Conservation (phyloP, 768 basidiomycete genomes). For the Leccinum arenicola region DNA sequence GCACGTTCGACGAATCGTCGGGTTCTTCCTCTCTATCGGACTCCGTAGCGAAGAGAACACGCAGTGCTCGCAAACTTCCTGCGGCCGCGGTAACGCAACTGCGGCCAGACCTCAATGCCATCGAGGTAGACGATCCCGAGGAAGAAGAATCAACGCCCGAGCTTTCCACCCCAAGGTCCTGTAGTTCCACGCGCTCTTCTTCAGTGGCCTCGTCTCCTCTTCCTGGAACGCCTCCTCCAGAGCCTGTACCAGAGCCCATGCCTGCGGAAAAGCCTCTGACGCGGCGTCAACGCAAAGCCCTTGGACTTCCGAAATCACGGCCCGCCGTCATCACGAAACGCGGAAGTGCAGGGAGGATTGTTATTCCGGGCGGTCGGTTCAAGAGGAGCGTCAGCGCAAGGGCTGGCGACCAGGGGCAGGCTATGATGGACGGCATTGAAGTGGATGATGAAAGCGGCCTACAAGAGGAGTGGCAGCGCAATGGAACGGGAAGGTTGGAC, state of each 20-base stretch:
- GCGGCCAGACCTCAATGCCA: conserved; percentile 16
- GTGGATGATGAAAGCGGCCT: conserved; percentile 33
- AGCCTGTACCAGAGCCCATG: conserved; percentile 16
- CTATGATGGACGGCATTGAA: conserved; percentile 19
- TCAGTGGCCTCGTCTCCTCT: conserved; percentile 36
- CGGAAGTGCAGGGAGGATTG: conserved; percentile 50
- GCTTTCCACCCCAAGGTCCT: conserved; percentile 39
- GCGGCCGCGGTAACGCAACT: conserved; percentile 12
- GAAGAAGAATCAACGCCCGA: conserved; percentile 39
- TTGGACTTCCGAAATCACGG: conserved; percentile 61
- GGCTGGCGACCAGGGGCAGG: conserved; percentile 7
- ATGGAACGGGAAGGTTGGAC: conserved; percentile 70
- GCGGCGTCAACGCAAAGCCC: conserved; percentile 63
- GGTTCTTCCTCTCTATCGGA: conserved; percentile 39
- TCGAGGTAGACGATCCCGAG: conserved; percentile 29
- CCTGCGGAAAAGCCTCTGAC: conserved; percentile 46
- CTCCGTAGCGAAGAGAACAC: conserved; percentile 35
- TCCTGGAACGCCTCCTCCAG: conserved; percentile 34
- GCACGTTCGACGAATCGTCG: conserved; percentile 57
- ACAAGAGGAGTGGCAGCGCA: conserved; percentile 56
- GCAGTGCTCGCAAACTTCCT: conserved; percentile 27
- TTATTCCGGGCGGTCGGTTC: conserved; percentile 60
- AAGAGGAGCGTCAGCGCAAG: conserved; percentile 29
- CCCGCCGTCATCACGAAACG: conserved; percentile 30
- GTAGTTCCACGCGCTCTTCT: conserved; percentile 30